These are phyloP conservation scores for Curvularia verruculosa DNA, from an alignment of 2,329 filamentous ascomycete genomes.

Conservation along the genomic window DNA sequence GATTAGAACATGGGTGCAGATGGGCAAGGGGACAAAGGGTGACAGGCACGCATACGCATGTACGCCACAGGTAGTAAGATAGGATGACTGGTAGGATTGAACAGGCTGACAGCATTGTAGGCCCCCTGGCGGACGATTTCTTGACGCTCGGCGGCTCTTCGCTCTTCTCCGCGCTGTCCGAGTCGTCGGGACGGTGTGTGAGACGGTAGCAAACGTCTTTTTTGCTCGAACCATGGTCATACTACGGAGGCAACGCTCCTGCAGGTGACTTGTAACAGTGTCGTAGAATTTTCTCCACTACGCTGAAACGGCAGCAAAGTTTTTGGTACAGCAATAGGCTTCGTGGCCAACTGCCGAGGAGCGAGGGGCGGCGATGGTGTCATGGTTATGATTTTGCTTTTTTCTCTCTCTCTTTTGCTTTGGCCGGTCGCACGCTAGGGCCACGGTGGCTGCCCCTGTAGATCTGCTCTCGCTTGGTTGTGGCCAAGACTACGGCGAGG, in stretches of 20 bases:
- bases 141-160: slow-evolving; percentile 27
- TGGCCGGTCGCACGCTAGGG: slow-evolving; percentile 22
- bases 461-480: slow-evolving; percentile 27
- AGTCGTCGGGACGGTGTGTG: slow-evolving; percentile 28
- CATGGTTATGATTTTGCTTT: slow-evolving; percentile 18
- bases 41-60: not conserved
- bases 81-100: not conserved
- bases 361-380: slow-evolving; percentile 8
- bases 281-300: slow-evolving; percentile 23
- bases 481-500: not conserved
- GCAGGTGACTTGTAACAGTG: slow-evolving; percentile 25
- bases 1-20: not conserved
- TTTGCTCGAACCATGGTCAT: slow-evolving; percentile 13
- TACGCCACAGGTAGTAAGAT: not conserved
- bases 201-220: slow-evolving; percentile 13
- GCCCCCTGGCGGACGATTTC: too few relatives aligned
- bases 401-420: slow-evolving; percentile 16
- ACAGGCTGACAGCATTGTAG: not conserved
- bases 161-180: slow-evolving; percentile 41
- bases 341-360: slow-evolving; percentile 18
- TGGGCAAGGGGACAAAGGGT: not conserved
- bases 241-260: slow-evolving; percentile 16
- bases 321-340: slow-evolving; percentile 2
- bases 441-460: slow-evolving; percentile 28
- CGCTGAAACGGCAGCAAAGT: slow-evolving; percentile 27